Evolutionary conservation across 169 alveolate genomes (phyloP).

Genomic region (Eimeria acervulina): DNA sequence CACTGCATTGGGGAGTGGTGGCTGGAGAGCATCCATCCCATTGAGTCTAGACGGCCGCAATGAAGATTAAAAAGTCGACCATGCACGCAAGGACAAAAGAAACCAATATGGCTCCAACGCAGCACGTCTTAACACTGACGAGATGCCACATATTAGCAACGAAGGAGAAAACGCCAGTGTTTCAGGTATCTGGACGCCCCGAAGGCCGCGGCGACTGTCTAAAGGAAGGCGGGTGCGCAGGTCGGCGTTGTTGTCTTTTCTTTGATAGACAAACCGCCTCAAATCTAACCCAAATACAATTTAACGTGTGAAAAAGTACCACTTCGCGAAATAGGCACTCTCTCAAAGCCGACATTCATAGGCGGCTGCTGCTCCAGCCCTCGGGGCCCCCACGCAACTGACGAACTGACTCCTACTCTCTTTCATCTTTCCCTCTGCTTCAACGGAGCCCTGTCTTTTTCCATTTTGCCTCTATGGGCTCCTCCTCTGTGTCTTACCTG

Average conservation of each 20-base stretch:
- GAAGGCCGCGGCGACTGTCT: neutral
- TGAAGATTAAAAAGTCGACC: neutral
- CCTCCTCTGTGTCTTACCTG: neutral
- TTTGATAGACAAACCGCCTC: neutral
- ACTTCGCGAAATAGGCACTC: neutral
- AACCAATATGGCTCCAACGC: neutral
- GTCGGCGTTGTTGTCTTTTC: neutral
- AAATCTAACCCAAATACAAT: neutral
- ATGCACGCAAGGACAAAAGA: neutral
- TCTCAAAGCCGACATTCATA: neutral
- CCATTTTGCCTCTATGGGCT: neutral
- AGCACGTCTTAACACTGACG: neutral
- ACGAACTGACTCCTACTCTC: neutral
- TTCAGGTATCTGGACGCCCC: neutral
- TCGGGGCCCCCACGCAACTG: slow-evolving; percentile 10
- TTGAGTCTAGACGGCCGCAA: neutral
- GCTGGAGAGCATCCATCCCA: neutral
- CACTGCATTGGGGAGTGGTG: too few relatives aligned
- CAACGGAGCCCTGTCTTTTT: neutral
- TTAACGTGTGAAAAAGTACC: neutral
- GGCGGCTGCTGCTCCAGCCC: slow-evolving; percentile 36
- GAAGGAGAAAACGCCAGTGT: neutral
- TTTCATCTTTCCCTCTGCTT: neutral
- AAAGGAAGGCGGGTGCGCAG: neutral
- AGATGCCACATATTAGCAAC: neutral